A percentile compares a stretch with the other conserved stretches of the same genome.
These are phyloP conservation scores for Blastomyces parvus DNA, from an alignment of 2,329 filamentous ascomycete genomes.

Conservation along the genomic window DNA sequence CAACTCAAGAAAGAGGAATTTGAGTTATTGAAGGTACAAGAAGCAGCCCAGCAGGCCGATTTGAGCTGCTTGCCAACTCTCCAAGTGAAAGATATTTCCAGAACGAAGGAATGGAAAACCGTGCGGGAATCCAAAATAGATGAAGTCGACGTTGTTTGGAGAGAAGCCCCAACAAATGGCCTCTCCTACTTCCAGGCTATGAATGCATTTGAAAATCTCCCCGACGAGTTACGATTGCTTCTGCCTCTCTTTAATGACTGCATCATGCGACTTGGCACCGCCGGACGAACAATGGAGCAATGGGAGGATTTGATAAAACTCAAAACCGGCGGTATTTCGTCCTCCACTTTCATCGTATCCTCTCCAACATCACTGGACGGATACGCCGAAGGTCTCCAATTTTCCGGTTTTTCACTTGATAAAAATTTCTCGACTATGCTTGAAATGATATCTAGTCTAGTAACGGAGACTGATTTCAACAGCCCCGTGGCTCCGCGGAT, in stretches of 20 bases:
- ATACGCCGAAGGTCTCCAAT: conserved; percentile 70
- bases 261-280: conserved; percentile 87
- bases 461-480: conserved; percentile 84
- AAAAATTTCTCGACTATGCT: conserved; percentile 87
- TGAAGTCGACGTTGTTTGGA: conserved; percentile 70
- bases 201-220: conserved; percentile 67
- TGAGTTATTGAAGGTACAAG: conserved; percentile 70
- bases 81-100: conserved; percentile 78
- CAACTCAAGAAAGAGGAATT: conserved; percentile 69
- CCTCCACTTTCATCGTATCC: conserved; percentile 73
- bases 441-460: conserved; percentile 66
- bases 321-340: conserved; percentile 82
- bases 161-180: conserved; percentile 86
- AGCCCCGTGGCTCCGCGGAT: conserved; percentile 69
- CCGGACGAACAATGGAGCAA: conserved; percentile 80
- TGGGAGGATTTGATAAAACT: conserved; percentile 93
- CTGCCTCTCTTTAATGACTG: conserved; percentile 86
- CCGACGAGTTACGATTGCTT: conserved; percentile 72
- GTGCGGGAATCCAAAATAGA: conserved; percentile 48
- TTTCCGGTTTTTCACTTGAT: conserved; percentile 81
- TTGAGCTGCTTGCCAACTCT: conserved; percentile 81
- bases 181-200: conserved; percentile 92
- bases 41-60: conserved; percentile 73
- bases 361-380: conserved; percentile 62
- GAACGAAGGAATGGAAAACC: conserved; percentile 66